Conservation (phyloP, 495 filamentous ascomycete genomes). For the Neurospora sp. region DNA sequence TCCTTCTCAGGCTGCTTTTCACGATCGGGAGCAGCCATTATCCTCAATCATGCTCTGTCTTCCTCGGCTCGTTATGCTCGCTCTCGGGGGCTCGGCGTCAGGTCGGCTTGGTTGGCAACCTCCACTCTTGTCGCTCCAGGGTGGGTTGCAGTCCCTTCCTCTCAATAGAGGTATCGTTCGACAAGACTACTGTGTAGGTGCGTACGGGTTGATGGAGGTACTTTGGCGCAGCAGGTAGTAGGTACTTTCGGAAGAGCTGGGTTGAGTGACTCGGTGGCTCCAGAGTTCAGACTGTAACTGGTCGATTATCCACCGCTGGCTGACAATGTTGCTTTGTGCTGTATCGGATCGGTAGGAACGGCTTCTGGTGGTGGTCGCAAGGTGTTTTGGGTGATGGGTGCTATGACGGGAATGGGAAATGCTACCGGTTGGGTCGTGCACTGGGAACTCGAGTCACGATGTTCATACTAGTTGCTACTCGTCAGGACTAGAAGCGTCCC, state of each 20-base stretch:
- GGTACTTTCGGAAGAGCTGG: background rate
- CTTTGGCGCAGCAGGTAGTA: background rate
- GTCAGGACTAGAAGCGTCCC: too few species aligned
- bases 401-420: background rate
- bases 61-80: background rate
- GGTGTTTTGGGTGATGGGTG: background rate
- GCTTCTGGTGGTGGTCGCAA: background rate
- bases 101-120: background rate
- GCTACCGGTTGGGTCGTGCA: background rate
- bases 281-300: background rate
- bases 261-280: background rate
- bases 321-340: background rate
- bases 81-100: background rate
- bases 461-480: background rate
- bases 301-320: background rate
- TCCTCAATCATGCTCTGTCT: constrained; percentile 5
- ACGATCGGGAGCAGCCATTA: background rate
- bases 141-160: background rate
- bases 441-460: background rate
- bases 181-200: background rate
- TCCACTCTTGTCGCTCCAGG: background rate
- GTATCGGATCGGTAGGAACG: background rate
- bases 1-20: constrained; percentile 7
- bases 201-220: background rate
- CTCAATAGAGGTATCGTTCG: background rate